These are phyloP conservation scores for Puccinia hordei DNA, from an alignment of 1,284 basidiomycete species.

Conservation along the genomic window DNA sequence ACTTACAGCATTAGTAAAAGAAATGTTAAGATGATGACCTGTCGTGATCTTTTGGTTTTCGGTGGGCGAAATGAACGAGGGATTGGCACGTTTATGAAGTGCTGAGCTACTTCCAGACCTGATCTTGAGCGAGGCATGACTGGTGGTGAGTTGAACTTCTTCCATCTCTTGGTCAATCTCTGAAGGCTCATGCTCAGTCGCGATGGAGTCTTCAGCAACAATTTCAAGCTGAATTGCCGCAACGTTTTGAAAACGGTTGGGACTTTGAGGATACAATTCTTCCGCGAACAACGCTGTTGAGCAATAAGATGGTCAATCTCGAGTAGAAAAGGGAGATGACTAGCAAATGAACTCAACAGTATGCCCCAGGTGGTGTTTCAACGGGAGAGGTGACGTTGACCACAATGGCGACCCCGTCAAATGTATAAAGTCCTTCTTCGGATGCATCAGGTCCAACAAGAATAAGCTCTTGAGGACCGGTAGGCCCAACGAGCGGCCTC, in stretches of 20 bases:
- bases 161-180: background rate
- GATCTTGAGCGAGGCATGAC: constrained; percentile 3
- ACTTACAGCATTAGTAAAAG: constrained; percentile 10
- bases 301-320: background rate
- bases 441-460: constrained; percentile 7
- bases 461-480: background rate
- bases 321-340: background rate
- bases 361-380: constrained; percentile 3
- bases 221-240: constrained; percentile 15
- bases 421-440: constrained; percentile 21
- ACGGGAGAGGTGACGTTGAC: background rate
- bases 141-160: background rate
- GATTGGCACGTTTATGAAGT: background rate
- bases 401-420: constrained; percentile 23
- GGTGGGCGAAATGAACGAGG: constrained; percentile 12
- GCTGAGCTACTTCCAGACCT: background rate
- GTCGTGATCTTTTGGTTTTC: constrained; percentile 24
- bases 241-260: constrained; percentile 1
- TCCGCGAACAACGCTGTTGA: constrained; percentile 13
- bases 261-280: constrained; percentile 22
- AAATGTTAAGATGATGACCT: constrained; percentile 35
- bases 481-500: background rate
- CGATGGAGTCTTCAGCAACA: background rate
- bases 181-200: background rate
- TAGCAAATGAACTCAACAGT: constrained; percentile 15